phyloP scores from a whole-genome alignment of 495 filamentous ascomycete species.

The Penicillium fimorum region DNA sequence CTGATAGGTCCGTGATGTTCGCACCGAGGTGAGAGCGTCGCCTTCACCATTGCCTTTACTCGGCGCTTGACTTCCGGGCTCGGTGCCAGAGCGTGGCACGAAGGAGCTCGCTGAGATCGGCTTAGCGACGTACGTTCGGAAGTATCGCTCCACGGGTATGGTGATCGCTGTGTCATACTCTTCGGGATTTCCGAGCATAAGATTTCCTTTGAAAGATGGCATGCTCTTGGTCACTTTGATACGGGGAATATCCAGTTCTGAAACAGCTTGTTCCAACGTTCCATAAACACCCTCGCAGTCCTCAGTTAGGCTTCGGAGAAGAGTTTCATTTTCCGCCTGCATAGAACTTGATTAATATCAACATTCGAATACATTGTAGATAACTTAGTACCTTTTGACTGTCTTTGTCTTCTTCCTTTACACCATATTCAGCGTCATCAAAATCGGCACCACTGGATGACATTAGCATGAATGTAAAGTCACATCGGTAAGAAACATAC shows the following conservation, averaged over 20 bases:
- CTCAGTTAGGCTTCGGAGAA: slow-evolving; percentile 62
- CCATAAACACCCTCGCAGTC: slow-evolving; percentile 68
- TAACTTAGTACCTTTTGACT: slow-evolving; percentile 52
- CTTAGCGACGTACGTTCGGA: slow-evolving; percentile 72
- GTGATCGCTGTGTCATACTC: slow-evolving; percentile 73
- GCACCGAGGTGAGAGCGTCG: slow-evolving; percentile 60
- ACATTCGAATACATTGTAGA: not conserved
- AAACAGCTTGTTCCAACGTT: slow-evolving; percentile 80
- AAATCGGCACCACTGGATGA: slow-evolving; percentile 82
- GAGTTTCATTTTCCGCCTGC: slow-evolving; percentile 64
- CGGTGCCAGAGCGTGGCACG: slow-evolving; percentile 51
- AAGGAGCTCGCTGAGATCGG: slow-evolving; percentile 75
- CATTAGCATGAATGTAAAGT: slow-evolving; percentile 26
- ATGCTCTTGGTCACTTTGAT: slow-evolving; percentile 71
- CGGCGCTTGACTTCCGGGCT: slow-evolving; percentile 40
- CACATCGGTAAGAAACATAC: slow-evolving; percentile 48
- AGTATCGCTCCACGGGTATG: slow-evolving; percentile 89
- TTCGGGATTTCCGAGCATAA: slow-evolving; percentile 75
- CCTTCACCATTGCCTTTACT: slow-evolving; percentile 15
- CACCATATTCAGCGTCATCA: slow-evolving; percentile 86
- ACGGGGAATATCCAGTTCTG: slow-evolving; percentile 70
- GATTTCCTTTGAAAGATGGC: slow-evolving; percentile 71
- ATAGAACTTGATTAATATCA: not conserved
- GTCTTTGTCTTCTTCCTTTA: slow-evolving; percentile 90
- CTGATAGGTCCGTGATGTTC: slow-evolving; percentile 72